phyloP scores from a whole-genome alignment of 129 eudicot genomes.

The Flaveria ramosissima region DNA sequence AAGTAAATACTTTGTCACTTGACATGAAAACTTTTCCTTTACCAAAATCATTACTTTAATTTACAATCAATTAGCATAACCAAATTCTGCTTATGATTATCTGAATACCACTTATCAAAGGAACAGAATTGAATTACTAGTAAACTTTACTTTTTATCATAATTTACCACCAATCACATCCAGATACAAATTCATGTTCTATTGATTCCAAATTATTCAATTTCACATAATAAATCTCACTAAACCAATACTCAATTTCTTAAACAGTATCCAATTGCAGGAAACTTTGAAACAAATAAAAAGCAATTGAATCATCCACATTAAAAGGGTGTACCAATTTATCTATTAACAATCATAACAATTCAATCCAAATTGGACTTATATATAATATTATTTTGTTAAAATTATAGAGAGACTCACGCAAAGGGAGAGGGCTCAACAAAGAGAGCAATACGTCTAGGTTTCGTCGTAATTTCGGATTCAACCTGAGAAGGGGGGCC shows the following conservation, averaged over 20 bases:
- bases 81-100: background rate
- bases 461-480: conserved; percentile 52
- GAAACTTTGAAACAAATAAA: background rate
- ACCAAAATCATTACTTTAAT: conserved; percentile 17
- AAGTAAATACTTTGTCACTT: background rate
- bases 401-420: conserved; percentile 48
- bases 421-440: conserved; percentile 99
- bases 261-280: conserved; percentile 1
- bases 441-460: conserved; percentile 91
- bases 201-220: background rate
- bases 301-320: conserved; percentile 10
- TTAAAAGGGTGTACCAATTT: background rate
- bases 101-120: background rate
- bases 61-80: background rate
- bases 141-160: background rate
- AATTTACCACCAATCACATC: background rate
- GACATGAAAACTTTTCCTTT: background rate
- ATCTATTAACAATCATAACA: background rate
- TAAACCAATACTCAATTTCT: background rate
- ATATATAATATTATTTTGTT: background rate
- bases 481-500: conserved; percentile 59
- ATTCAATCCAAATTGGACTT: background rate
- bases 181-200: background rate
- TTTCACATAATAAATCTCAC: background rate
- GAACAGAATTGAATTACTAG: background rate